These are phyloP conservation scores for Talaromyces stipitatus DNA, from an alignment of 495 filamentous ascomycete species.

Conservation along the genomic window DNA sequence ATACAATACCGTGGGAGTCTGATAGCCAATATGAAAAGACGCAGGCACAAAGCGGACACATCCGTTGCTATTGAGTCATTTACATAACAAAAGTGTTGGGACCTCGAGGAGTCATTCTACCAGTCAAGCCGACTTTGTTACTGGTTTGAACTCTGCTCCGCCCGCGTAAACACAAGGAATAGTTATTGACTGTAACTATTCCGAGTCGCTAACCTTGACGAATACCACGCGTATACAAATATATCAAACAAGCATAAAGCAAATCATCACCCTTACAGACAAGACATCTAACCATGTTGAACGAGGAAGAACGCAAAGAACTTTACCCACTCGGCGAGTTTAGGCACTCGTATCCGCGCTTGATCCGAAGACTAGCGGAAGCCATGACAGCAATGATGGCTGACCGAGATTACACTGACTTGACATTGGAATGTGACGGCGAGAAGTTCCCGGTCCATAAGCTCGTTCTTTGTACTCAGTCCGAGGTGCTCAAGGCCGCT, in stretches of 20 bases:
- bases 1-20: too few species aligned
- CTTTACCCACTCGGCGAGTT: neutral
- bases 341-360: neutral
- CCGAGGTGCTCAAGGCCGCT: neutral
- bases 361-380: neutral
- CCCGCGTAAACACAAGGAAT: neutral
- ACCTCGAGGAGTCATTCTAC: too few species aligned
- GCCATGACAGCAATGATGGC: neutral
- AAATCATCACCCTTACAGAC: neutral
- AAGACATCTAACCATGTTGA: neutral
- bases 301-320: neutral
- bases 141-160: too few species aligned
- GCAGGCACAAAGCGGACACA: too few species aligned
- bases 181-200: neutral
- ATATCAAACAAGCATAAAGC: neutral
- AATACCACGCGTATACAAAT: neutral
- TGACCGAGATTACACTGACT: neutral
- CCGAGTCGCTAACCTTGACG: neutral
- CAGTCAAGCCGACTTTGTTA: too few species aligned
- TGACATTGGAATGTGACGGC: constrained; percentile 2
- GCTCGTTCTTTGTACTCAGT: neutral
- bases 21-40: too few species aligned
- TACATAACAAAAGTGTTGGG: too few species aligned
- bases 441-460: neutral
- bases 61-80: too few species aligned